A percentile compares a stretch with the other conserved stretches of the same genome.
These are phyloP conservation scores for Aspergillus sparsus DNA, from an alignment of 495 filamentous ascomycete species.

Conservation along the genomic window DNA sequence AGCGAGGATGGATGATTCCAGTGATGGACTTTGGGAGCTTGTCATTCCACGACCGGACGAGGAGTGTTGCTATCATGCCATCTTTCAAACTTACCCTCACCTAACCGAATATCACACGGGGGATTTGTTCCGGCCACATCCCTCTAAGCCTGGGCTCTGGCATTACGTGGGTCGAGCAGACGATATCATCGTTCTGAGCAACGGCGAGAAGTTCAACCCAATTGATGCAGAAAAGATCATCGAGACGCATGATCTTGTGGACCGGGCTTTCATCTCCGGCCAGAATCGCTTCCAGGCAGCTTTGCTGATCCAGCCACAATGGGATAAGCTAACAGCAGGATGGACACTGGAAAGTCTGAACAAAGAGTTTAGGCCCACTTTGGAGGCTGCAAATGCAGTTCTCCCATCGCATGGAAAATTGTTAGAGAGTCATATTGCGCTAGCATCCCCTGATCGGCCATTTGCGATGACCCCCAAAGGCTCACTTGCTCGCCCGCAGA, in stretches of 20 bases:
- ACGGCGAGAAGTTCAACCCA: conserved; percentile 49
- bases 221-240: conserved; percentile 38
- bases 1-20: conserved; percentile 40
- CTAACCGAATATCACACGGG: conserved; percentile 53
- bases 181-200: conserved; percentile 46
- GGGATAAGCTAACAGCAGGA: conserved; percentile 10
- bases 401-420: conserved; percentile 40
- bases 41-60: too few species aligned
- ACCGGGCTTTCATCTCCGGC: conserved; percentile 38
- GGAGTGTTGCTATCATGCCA: conserved; percentile 9
- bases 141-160: conserved; percentile 34
- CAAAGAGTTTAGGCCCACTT: conserved; percentile 40
- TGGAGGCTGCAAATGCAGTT: conserved; percentile 48
- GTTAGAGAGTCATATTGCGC: conserved; percentile 9
- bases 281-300: conserved; percentile 35
- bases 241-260: conserved; percentile 29
- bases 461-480: conserved; percentile 10
- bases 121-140: conserved; percentile 55
- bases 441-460: not conserved
- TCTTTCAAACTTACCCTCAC: conserved; percentile 39
- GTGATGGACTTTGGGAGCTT: conserved; percentile 17
- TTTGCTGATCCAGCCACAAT: conserved; percentile 39
- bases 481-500: conserved; percentile 11
- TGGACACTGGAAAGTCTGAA: conserved; percentile 32
- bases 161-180: conserved; percentile 36